These are phyloP conservation scores for Vitis hybrid DNA, from an alignment of 177 flowering plant species.

Conservation along the genomic window DNA sequence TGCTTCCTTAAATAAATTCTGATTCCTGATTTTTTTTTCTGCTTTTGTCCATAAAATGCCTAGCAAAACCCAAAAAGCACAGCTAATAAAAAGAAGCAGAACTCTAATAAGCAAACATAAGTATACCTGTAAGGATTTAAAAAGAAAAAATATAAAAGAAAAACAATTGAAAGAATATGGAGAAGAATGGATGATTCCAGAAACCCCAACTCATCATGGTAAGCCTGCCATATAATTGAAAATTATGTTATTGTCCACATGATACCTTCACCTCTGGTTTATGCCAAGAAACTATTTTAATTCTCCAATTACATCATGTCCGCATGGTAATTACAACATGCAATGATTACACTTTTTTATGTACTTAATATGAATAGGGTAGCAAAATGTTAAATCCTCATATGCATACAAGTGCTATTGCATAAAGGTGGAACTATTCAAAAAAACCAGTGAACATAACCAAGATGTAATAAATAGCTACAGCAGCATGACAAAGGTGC, in stretches of 20 bases:
- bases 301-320: neutral
- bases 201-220: neutral
- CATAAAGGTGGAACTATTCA: neutral
- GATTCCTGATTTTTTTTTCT: constrained; percentile 22
- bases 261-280: too few relatives aligned
- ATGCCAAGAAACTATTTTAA: neutral
- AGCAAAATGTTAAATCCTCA: neutral
- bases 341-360: too few relatives aligned
- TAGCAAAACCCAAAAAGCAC: constrained; percentile 9
- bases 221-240: too few relatives aligned
- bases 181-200: neutral
- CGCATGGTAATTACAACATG: neutral
- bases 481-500: neutral
- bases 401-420: neutral
- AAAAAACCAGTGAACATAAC: too few relatives aligned
- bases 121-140: neutral
- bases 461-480: neutral
- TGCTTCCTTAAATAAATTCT: constrained; percentile 14
- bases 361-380: too few relatives aligned
- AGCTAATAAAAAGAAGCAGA: neutral
- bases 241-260: too few relatives aligned
- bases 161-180: too few relatives aligned
- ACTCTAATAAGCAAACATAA: neutral
- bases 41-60: constrained; percentile 42
- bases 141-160: neutral